These are phyloP conservation scores for Blastobotrys aristatus DNA, from an alignment of 1,139 yeast genomes.

Conservation along the genomic window DNA sequence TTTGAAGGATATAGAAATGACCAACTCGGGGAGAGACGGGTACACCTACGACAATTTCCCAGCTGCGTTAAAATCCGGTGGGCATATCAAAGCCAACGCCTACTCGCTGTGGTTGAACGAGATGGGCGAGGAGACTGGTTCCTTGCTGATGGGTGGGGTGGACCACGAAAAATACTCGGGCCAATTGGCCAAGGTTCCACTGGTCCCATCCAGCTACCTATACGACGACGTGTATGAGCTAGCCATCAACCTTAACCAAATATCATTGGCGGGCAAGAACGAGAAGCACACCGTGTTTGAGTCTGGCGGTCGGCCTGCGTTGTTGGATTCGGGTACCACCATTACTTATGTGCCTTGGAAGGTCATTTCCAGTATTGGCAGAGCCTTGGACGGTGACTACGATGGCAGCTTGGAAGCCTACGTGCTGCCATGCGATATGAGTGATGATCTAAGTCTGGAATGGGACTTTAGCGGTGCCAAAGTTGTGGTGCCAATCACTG, in stretches of 20 bases:
- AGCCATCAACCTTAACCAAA: constrained; percentile 10
- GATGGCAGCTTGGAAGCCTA: constrained; percentile 17
- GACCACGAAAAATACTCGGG: constrained; percentile 51
- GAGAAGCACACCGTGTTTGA: background rate
- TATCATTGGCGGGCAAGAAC: constrained; percentile 5
- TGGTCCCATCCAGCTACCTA: constrained; percentile 9
- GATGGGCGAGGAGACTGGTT: constrained; percentile 41
- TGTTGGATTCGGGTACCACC: constrained; percentile 33
- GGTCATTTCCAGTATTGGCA: constrained; percentile 19
- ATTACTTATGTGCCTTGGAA: constrained; percentile 28
- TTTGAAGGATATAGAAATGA: constrained; percentile 12
- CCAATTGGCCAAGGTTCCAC: constrained; percentile 32
- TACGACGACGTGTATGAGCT: constrained; percentile 9
- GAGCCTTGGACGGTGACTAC: constrained; percentile 25
- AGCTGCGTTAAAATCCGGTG: constrained; percentile 42
- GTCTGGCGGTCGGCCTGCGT: constrained; percentile 13
- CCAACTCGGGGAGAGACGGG: constrained; percentile 13
- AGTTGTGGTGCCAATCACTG: constrained; percentile 40
- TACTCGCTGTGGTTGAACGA: constrained; percentile 50
- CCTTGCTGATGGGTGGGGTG: constrained; percentile 53
- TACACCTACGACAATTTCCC: constrained; percentile 41
- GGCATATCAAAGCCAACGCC: constrained; percentile 42
- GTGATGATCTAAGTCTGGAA: constrained; percentile 21
- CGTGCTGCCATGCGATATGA: constrained; percentile 10
- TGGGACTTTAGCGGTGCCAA: constrained; percentile 40